Evolutionary conservation across 176 grass and related monocot species (phyloP).

Genomic region (Paspalum vaginatum): DNA sequence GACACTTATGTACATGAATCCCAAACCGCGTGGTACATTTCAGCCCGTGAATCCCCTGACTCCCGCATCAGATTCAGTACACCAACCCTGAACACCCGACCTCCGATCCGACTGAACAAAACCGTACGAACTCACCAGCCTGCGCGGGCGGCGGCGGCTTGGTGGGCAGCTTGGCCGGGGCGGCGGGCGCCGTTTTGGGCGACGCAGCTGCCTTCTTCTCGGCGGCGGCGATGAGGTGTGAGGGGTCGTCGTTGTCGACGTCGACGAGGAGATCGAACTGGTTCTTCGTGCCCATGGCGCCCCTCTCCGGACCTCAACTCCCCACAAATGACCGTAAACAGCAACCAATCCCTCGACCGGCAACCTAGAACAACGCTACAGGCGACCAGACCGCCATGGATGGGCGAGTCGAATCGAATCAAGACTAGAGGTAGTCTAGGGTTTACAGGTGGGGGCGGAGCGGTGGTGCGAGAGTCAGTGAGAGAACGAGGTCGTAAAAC

Average conservation of each 20-base stretch:
- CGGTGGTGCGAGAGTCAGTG: not conserved
- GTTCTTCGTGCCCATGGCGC: conserved; percentile 62
- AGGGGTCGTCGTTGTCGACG: conserved; percentile 70
- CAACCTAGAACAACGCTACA: conserved; percentile 26
- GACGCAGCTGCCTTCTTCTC: conserved; percentile 63
- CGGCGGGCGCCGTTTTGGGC: conserved; percentile 29
- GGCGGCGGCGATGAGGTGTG: conserved; percentile 56
- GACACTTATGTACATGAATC: not conserved
- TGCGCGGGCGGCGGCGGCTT: conserved; percentile 71
- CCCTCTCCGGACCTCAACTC: not conserved
- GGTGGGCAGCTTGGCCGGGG: conserved; percentile 54
- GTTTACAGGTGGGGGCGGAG: conserved; percentile 30
- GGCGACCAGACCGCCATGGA: conserved; percentile 44
- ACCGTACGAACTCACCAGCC: conserved; percentile 52
- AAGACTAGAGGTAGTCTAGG: not conserved
- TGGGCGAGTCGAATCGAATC: not conserved
- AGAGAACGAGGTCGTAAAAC: conserved; percentile 45
- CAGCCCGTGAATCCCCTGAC: not conserved
- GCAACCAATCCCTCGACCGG: not conserved
- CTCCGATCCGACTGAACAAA: conserved; percentile 5
- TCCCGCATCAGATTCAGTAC: not conserved
- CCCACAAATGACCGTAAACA: not conserved
- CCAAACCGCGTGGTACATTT: not conserved
- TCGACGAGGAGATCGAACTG: conserved; percentile 86
- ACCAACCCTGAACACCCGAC: not conserved